phyloP scores from a whole-genome alignment of 2,329 filamentous ascomycete species.

The Claviceps purpurea region DNA sequence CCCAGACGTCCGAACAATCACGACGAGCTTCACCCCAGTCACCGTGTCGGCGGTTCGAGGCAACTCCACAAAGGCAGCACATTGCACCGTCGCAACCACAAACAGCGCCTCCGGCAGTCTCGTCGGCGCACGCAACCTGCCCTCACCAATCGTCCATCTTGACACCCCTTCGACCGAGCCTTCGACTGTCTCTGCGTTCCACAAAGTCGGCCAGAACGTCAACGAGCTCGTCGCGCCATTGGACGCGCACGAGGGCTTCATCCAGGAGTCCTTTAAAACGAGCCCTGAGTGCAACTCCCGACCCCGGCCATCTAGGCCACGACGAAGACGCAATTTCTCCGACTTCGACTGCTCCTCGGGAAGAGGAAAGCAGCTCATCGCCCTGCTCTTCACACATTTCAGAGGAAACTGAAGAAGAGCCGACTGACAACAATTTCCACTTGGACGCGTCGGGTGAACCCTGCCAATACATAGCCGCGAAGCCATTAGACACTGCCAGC shows the following conservation, averaged over 20 bases:
- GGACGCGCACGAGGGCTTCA: slow-evolving; percentile 53
- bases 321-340: slow-evolving; percentile 29
- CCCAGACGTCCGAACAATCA: slow-evolving; percentile 35
- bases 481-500: slow-evolving; percentile 32
- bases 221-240: slow-evolving; percentile 34
- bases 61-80: slow-evolving; percentile 23
- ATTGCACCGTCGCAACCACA: slow-evolving; percentile 18
- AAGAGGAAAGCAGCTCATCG: slow-evolving; percentile 28
- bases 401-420: slow-evolving; percentile 34
- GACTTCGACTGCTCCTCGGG: slow-evolving; percentile 17
- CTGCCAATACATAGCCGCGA: slow-evolving; percentile 35
- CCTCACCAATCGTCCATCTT: slow-evolving; percentile 37
- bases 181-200: slow-evolving; percentile 53
- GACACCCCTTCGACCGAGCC: slow-evolving; percentile 52
- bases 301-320: slow-evolving; percentile 52
- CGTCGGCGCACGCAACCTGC: slow-evolving; percentile 16
- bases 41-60: slow-evolving; percentile 32
- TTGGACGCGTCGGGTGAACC: slow-evolving; percentile 39
- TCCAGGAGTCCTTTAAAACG: slow-evolving; percentile 74
- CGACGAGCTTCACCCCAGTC: slow-evolving; percentile 34
- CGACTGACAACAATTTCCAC: slow-evolving; percentile 40
- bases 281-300: slow-evolving; percentile 54
- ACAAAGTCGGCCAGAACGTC: slow-evolving; percentile 45
- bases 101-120: slow-evolving; percentile 22
- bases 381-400: slow-evolving; percentile 20